phyloP scores from a whole-genome alignment of 805 yeast genomes.

The Metschnikowia kofuensis region DNA sequence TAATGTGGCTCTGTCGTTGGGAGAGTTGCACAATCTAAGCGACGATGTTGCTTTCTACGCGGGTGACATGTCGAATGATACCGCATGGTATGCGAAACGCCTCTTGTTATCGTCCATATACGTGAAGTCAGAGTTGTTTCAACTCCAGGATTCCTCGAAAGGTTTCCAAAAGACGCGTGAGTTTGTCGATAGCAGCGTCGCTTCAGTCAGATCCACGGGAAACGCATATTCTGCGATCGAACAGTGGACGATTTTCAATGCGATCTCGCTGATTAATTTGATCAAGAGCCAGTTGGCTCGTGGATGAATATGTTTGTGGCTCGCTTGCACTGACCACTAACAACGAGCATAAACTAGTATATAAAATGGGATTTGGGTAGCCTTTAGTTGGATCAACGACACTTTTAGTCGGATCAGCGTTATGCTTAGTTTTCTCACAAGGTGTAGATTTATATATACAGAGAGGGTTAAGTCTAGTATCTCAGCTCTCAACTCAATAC shows the following conservation, averaged over 20 bases:
- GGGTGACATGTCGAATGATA: conserved; percentile 76
- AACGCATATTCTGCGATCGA: conserved; percentile 60
- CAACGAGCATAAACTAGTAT: too few relatives aligned
- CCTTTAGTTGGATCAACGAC: too few relatives aligned
- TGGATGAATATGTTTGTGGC: conserved; percentile 34
- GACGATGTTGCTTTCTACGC: conserved; percentile 83
- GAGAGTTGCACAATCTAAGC: conserved; percentile 68
- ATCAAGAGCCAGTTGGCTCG: conserved; percentile 66
- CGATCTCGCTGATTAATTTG: conserved; percentile 62
- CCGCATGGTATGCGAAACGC: conserved; percentile 92
- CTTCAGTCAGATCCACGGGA: conserved; percentile 53
- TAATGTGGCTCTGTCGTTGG: conserved; percentile 53
- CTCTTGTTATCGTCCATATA: conserved; percentile 66
- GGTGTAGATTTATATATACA: neutral
- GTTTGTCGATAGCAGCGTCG: conserved; percentile 61
- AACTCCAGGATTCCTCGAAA: conserved; percentile 68
- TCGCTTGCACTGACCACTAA: too few relatives aligned
- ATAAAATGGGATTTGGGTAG: too few relatives aligned
- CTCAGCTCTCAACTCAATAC: neutral
- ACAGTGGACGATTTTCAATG: conserved; percentile 74
- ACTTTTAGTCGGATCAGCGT: too few relatives aligned
- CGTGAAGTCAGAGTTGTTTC: conserved; percentile 72
- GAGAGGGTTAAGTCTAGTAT: neutral
- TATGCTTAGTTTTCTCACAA: too few relatives aligned
- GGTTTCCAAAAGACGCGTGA: conserved; percentile 55